phyloP scores from a whole-genome alignment of 2,329 filamentous ascomycete species.

The Xylariaceae sp. region DNA sequence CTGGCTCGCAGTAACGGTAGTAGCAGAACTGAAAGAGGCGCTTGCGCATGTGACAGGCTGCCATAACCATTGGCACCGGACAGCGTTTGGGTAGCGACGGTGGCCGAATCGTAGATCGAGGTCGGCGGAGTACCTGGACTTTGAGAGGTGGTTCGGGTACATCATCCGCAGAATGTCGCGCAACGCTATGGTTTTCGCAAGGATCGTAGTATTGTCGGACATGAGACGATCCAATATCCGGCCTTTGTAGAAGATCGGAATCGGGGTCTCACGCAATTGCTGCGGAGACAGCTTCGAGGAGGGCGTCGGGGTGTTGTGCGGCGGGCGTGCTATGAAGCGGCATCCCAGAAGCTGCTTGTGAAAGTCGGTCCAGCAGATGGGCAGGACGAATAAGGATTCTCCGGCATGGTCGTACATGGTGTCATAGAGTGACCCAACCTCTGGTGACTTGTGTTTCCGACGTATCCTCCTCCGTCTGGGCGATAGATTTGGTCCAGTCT shows the following conservation, averaged over 20 bases:
- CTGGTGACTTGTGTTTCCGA: slow-evolving; percentile 30
- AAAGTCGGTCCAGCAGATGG: slow-evolving; percentile 48
- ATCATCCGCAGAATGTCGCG: slow-evolving; percentile 37
- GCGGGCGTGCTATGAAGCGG: slow-evolving; percentile 35
- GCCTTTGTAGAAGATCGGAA: slow-evolving; percentile 34
- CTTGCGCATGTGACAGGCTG: slow-evolving; percentile 25
- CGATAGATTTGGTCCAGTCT: background rate
- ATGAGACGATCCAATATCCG: slow-evolving; percentile 37
- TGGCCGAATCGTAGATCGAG: slow-evolving; percentile 43
- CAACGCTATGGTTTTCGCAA: slow-evolving; percentile 31
- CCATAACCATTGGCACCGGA: slow-evolving; percentile 46
- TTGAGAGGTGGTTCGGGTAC: slow-evolving; percentile 28
- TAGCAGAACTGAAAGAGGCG: slow-evolving; percentile 28
- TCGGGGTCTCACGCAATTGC: slow-evolving; percentile 31
- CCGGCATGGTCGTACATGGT: slow-evolving; percentile 42
- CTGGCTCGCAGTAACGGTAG: slow-evolving; percentile 26
- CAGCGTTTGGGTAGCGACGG: slow-evolving; percentile 34
- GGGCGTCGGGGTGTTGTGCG: slow-evolving; percentile 35
- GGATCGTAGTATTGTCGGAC: slow-evolving; percentile 23
- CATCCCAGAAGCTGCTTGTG: slow-evolving; percentile 42
- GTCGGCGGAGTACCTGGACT: slow-evolving; percentile 29
- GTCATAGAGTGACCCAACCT: slow-evolving; percentile 43
- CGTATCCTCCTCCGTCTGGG: slow-evolving; percentile 19
- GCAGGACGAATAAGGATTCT: slow-evolving; percentile 41
- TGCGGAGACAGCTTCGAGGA: slow-evolving; percentile 27